These are phyloP conservation scores for Beverwykella pulmonaria DNA, from an alignment of 495 filamentous ascomycete species.

Conservation along the genomic window DNA sequence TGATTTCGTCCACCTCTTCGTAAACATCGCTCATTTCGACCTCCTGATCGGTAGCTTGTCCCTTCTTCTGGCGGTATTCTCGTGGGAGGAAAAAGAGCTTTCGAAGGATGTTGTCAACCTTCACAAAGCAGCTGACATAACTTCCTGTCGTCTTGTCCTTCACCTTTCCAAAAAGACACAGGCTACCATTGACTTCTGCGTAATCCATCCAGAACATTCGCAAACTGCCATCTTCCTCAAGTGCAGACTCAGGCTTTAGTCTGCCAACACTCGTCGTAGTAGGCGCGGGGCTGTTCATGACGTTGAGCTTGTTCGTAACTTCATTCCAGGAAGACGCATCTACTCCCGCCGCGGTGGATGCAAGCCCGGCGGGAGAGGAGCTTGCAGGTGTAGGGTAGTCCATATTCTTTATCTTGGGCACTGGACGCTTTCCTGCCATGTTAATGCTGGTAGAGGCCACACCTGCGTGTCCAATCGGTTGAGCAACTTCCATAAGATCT, in stretches of 20 bases:
- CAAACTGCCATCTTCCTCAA: constrained; percentile 88
- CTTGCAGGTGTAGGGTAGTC: constrained; percentile 68
- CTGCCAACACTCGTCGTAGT: constrained; percentile 73
- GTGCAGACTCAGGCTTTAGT: constrained; percentile 72
- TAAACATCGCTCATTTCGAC: constrained; percentile 90
- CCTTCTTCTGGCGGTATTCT: constrained; percentile 64
- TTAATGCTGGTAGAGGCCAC: constrained; percentile 74
- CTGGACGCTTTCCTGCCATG: constrained; percentile 78
- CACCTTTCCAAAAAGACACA: constrained; percentile 96
- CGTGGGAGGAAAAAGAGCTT: constrained; percentile 94
- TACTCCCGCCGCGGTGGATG: constrained; percentile 58
- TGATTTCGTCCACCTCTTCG: constrained; percentile 79
- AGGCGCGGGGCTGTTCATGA: constrained; percentile 70
- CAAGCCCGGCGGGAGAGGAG: constrained; percentile 72
- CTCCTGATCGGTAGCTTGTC: constrained; percentile 73
- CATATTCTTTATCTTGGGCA: constrained; percentile 72
- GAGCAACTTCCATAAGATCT: constrained; percentile 82
- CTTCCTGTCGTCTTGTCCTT: constrained; percentile 79
- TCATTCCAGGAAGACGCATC: constrained; percentile 90
- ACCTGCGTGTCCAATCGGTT: constrained; percentile 66
- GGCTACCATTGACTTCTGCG: constrained; percentile 85
- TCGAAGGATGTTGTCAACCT: constrained; percentile 89
- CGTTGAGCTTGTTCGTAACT: constrained; percentile 82
- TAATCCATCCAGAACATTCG: constrained; percentile 98
- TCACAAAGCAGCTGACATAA: constrained; percentile 91